phyloP scores from a whole-genome alignment of 371 early-diverging fungal species.

The Syncephalastrum racemosum region DNA sequence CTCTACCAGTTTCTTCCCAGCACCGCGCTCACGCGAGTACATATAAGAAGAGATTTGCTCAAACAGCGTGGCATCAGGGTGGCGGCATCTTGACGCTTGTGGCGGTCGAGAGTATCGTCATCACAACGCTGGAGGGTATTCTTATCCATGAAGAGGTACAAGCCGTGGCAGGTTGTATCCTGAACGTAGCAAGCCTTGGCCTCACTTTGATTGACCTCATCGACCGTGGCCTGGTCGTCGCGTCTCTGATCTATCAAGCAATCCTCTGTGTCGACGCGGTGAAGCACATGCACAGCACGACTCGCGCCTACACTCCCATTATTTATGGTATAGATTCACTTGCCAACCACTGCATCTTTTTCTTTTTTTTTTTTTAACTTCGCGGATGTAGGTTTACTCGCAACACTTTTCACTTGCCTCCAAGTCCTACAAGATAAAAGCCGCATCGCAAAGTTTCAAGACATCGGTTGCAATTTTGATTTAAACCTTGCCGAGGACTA shows the following conservation, averaged over 20 bases:
- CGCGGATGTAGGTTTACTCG: slow-evolving; percentile 1
- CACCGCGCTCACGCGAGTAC: no score
- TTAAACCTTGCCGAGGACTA: slow-evolving; percentile 2
- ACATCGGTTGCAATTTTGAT: not conserved
- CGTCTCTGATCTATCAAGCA: slow-evolving; percentile 10
- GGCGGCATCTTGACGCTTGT: no score
- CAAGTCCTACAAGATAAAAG: slow-evolving; percentile 8
- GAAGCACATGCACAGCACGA: not conserved
- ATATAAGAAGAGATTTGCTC: no score
- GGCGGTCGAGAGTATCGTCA: no score
- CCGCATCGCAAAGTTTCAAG: not conserved
- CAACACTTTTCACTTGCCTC: slow-evolving; percentile 3
- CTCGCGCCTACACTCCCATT: slow-evolving; percentile 3
- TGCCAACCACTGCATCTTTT: no score
- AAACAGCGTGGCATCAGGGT: no score
- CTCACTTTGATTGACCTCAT: slow-evolving; percentile 4
- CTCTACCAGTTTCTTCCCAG: no score
- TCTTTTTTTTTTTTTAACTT: no score
- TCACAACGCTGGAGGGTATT: no score
- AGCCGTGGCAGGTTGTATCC: no score
- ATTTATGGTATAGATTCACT: slow-evolving; percentile 7
- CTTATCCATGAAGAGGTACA: no score
- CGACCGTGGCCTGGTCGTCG: slow-evolving; percentile 13
- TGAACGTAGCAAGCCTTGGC: no score
- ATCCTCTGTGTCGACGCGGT: slow-evolving; percentile 14